phyloP scores from a whole-genome alignment of 192 early-diverging fungal species.

The Coemansia sp. region DNA sequence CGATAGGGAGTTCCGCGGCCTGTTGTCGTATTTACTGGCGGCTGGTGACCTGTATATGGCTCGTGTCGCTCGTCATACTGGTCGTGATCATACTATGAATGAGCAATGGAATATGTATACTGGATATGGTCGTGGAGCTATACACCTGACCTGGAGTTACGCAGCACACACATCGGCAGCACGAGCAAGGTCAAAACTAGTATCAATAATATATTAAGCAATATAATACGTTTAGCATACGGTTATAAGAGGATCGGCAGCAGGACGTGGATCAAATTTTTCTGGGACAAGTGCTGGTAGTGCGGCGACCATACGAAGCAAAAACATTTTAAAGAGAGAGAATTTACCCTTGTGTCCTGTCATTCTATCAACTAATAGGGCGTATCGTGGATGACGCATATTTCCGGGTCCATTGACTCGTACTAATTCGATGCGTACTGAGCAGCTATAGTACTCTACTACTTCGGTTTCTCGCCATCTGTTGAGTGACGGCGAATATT shows the following conservation, averaged over 20 bases:
- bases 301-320: slow-evolving; percentile 33
- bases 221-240: not conserved
- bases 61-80: slow-evolving; percentile 58
- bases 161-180: slow-evolving; percentile 52
- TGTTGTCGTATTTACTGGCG: slow-evolving; percentile 43
- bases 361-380: slow-evolving; percentile 42
- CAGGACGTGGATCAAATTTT: slow-evolving; percentile 11
- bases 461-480: slow-evolving; percentile 47
- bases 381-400: slow-evolving; percentile 22
- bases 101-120: slow-evolving; percentile 65
- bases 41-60: slow-evolving; percentile 63
- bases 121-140: slow-evolving; percentile 64
- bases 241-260: slow-evolving; percentile 8
- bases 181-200: slow-evolving; percentile 14
- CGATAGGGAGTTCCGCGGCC: slow-evolving; percentile 14
- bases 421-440: slow-evolving; percentile 48
- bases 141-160: slow-evolving; percentile 74
- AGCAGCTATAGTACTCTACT: slow-evolving; percentile 53
- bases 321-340: slow-evolving; percentile 31
- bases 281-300: slow-evolving; percentile 24
- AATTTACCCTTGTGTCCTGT: slow-evolving; percentile 50
- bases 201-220: not conserved
- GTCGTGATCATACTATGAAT: slow-evolving; percentile 54
- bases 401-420: slow-evolving; percentile 13
- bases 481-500: slow-evolving; percentile 53